Percentiles rank a stretch among this genome's conserved stretches.
Evolutionary conservation across 140 eudicot species (phyloP).

Genomic region (Bidens hawaiensis): DNA sequence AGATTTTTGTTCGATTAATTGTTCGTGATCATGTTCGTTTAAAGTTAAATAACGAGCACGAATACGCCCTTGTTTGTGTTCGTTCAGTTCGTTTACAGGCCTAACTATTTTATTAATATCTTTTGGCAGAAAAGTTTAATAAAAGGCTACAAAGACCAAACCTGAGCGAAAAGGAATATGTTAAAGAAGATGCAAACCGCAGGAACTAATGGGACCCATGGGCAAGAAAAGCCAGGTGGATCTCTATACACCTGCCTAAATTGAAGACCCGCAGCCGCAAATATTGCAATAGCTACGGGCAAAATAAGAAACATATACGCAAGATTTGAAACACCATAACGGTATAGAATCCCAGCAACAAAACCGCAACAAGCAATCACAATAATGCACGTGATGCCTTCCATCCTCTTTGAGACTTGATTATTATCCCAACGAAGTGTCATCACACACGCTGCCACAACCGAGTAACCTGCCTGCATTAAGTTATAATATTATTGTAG

Average conservation of each 20-base stretch:
- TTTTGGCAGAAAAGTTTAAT: not conserved
- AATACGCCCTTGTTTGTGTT: too few relatives aligned
- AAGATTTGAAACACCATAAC: slow-evolving; percentile 53
- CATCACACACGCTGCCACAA: slow-evolving; percentile 95
- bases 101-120: too few relatives aligned
- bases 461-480: slow-evolving; percentile 94
- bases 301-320: slow-evolving; percentile 40
- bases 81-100: too few relatives aligned
- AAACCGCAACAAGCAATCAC: slow-evolving; percentile 74
- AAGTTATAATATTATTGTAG: not conserved
- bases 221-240: slow-evolving; percentile 86
- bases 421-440: slow-evolving; percentile 74
- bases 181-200: slow-evolving; percentile 72
- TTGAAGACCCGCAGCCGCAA: slow-evolving; percentile 59
- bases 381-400: slow-evolving; percentile 62
- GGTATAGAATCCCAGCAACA: slow-evolving; percentile 69
- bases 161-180: slow-evolving; percentile 92
- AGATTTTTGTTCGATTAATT: too few relatives aligned
- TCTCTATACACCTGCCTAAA: slow-evolving; percentile 67
- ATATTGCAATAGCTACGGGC: slow-evolving; percentile 51
- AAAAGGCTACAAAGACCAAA: slow-evolving; percentile 17
- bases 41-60: too few relatives aligned
- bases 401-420: slow-evolving; percentile 51
- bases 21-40: too few relatives aligned
- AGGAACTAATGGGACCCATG: slow-evolving; percentile 85